These are phyloP conservation scores for Argentina anserina DNA, from an alignment of 306 rosid species.

Conservation along the genomic window DNA sequence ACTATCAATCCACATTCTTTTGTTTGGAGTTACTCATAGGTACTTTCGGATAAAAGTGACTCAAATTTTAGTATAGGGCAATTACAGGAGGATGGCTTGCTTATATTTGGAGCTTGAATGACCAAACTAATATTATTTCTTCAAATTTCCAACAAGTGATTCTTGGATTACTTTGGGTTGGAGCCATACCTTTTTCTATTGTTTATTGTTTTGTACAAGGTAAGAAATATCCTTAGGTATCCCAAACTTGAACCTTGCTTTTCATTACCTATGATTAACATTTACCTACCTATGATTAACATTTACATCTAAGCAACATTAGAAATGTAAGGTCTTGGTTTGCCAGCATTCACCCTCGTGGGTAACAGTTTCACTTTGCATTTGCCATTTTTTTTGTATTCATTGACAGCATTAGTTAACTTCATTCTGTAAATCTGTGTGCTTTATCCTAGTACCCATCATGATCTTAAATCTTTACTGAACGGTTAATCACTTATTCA, in stretches of 20 bases:
- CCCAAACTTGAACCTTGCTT: neutral
- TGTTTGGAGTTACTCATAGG: neutral
- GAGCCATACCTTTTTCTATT: neutral
- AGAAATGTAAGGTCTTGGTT: neutral
- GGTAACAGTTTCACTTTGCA: neutral
- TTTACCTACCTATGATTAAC: neutral
- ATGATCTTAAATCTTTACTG: neutral
- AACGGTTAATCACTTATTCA: neutral
- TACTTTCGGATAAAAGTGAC: neutral
- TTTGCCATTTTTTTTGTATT: neutral
- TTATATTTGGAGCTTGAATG: neutral
- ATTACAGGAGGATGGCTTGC: neutral
- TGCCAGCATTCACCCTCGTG: neutral
- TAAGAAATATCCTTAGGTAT: neutral
- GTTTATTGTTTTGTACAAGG: neutral
- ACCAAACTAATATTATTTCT: neutral
- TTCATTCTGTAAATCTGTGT: neutral
- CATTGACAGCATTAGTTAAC: neutral
- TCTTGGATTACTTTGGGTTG: neutral
- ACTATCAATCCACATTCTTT: neutral
- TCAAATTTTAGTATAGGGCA: neutral
- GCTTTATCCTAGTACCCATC: too few relatives aligned
- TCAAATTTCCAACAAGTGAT: neutral
- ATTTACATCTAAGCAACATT: neutral
- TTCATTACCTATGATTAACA: neutral